These are phyloP conservation scores for Xerocomus minutiporus DNA, from an alignment of 1,284 basidiomycete genomes.

Conservation along the genomic window DNA sequence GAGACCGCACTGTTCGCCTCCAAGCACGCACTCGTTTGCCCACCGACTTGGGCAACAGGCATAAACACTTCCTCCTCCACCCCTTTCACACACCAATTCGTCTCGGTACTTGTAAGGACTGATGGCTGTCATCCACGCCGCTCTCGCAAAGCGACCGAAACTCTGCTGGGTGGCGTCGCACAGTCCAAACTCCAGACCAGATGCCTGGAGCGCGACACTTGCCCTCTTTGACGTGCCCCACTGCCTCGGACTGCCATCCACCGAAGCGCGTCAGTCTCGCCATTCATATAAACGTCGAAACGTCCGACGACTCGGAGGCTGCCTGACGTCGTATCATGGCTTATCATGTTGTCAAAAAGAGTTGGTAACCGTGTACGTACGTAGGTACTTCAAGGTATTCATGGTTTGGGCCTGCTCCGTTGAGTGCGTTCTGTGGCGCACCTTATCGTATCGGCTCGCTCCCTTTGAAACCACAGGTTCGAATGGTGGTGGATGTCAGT, in stretches of 20 bases:
- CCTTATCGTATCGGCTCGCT: not conserved
- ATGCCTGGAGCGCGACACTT: not conserved
- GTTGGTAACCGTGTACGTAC: not conserved
- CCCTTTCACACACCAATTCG: not conserved
- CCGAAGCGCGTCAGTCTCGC: not conserved
- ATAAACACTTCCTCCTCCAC: not conserved
- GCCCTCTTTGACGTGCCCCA: not conserved
- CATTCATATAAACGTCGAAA: too few species aligned
- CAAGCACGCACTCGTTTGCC: too few species aligned
- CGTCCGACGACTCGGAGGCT: too few species aligned
- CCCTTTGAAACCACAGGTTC: not conserved
- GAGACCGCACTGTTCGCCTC: too few species aligned
- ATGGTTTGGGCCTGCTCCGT: not conserved
- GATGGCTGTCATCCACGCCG: too few species aligned
- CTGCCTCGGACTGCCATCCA: not conserved
- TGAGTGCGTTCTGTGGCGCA: not conserved
- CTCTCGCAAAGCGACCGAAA: not conserved
- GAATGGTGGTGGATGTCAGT: not conserved
- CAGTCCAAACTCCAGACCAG: not conserved
- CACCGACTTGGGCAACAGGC: too few species aligned
- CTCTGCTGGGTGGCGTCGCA: not conserved
- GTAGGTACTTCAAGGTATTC: not conserved
- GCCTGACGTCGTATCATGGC: too few species aligned
- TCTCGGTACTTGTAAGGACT: not conserved
- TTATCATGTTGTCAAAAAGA: not conserved